Conservation (phyloP, 148 eudicot genomes). For the Dianthus caryophyllus region DNA sequence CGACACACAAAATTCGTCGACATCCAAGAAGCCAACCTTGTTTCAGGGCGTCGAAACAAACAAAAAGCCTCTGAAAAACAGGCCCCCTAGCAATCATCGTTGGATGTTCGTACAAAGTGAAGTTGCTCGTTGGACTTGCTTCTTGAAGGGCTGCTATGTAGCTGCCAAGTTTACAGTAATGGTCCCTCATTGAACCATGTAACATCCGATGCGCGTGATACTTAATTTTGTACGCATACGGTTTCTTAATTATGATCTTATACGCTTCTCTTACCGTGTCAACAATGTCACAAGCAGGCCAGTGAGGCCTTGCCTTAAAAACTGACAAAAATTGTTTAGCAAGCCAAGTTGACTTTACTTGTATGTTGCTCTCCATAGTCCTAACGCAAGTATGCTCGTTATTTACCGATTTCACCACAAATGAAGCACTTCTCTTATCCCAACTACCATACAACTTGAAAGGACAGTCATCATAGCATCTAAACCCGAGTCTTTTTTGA, state of each 20-base stretch:
- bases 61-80: constrained; percentile 10
- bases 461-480: neutral
- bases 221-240: neutral
- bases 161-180: neutral
- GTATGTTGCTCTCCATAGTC: neutral
- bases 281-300: neutral
- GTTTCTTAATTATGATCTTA: neutral
- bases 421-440: neutral
- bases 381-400: neutral
- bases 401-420: neutral
- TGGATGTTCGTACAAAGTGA: neutral
- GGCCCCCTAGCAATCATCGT: neutral
- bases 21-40: neutral
- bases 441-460: neutral
- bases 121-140: neutral
- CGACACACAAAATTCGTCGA: neutral
- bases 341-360: neutral
- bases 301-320: constrained; percentile 7
- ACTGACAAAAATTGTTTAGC: neutral
- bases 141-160: neutral
- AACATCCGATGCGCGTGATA: neutral
- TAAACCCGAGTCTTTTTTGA: neutral
- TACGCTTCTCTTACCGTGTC: neutral
- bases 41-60: neutral
- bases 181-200: neutral